Percentiles rank a stretch among this genome's conserved stretches.
phyloP scores from a whole-genome alignment of 1,284 basidiomycete genomes.

The Microstroma glucosiphilum region DNA sequence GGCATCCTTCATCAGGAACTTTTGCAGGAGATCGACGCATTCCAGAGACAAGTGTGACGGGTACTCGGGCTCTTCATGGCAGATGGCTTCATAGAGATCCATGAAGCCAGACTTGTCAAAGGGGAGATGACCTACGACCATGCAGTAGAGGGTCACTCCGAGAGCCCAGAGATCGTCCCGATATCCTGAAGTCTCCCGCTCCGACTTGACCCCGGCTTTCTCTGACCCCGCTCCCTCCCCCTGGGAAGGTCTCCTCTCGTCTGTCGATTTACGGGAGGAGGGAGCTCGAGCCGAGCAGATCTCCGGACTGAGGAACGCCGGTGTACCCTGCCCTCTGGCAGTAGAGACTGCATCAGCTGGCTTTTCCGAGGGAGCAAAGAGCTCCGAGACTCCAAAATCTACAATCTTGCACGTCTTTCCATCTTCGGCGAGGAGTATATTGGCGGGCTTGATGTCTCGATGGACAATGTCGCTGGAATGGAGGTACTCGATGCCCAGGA shows the following conservation, averaged over 20 bases:
- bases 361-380: slow-evolving; percentile 50
- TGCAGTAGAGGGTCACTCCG: slow-evolving; percentile 58
- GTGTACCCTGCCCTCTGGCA: slow-evolving; percentile 52
- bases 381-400: slow-evolving; percentile 60
- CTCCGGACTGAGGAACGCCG: slow-evolving; percentile 59
- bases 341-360: slow-evolving; percentile 51
- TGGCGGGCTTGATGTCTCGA: slow-evolving; percentile 57
- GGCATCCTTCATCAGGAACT: slow-evolving; percentile 41
- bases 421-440: slow-evolving; percentile 56
- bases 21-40: slow-evolving; percentile 28
- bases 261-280: background rate
- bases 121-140: slow-evolving; percentile 56
- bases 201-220: background rate
- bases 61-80: slow-evolving; percentile 47
- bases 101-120: slow-evolving; percentile 55
- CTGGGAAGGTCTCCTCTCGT: no score
- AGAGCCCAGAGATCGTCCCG: slow-evolving; percentile 57
- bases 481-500: slow-evolving; percentile 57
- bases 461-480: slow-evolving; percentile 58
- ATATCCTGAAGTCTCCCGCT: background rate
- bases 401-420: slow-evolving; percentile 56
- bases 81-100: slow-evolving; percentile 56
- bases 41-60: slow-evolving; percentile 28
- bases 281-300: slow-evolving; percentile 32
- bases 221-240: background rate